Evolutionary conservation across 2,329 filamentous ascomycete genomes (phyloP), one percentile per base, ranked within the genome.

Genomic region (Basipetospora chlamydospora): DNA sequence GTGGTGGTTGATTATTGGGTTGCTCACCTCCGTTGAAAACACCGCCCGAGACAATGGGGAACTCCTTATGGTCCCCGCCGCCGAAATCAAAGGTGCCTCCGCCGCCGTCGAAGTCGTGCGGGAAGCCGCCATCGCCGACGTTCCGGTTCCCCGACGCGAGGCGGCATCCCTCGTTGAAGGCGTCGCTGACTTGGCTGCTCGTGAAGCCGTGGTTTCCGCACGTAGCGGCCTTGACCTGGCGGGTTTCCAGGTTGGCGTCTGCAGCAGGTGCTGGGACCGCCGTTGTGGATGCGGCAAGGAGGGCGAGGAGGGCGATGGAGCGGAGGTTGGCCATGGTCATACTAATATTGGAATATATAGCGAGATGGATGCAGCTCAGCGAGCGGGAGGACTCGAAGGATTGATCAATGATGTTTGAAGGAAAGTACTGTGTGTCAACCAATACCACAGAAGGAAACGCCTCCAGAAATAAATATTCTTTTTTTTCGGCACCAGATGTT

Each of bases 71-170:
- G 5, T 43, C 43, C 4, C 43, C 44, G 3, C 34, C 21, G 13
- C 30, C 35, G 17, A 39, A 26, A 20, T 45, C 42, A 28, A 28
- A 25, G 35, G 45, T 39, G 34, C 33, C 39, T 34, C 45, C 44
- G 23, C 43, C 41, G 42, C 45, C 45, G 37, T 43, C 45, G 43
- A 46, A 46, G 28, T 30, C 35, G 39, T 46, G 44, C n/a, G 44
- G 44, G 38, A 45, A 46, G 36, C 36, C 26, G 39, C 39, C 43
- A 28, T 33, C 21, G 12, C 42, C 43, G 25, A 38, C 18, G 17
- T 26, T 18, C 29, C 39, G 30, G 21, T 33, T 28, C 23, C 26
- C 35, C 16, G 23, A 20, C 28, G 38, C 34, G 18, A 44, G 38
- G 11, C 41, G 37, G 39, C 43, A 44, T 9, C 41, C 43, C 26